Base-by-base conservation (phyloP, 305 asterid genomes). In the Solanum chacoense region DNA sequence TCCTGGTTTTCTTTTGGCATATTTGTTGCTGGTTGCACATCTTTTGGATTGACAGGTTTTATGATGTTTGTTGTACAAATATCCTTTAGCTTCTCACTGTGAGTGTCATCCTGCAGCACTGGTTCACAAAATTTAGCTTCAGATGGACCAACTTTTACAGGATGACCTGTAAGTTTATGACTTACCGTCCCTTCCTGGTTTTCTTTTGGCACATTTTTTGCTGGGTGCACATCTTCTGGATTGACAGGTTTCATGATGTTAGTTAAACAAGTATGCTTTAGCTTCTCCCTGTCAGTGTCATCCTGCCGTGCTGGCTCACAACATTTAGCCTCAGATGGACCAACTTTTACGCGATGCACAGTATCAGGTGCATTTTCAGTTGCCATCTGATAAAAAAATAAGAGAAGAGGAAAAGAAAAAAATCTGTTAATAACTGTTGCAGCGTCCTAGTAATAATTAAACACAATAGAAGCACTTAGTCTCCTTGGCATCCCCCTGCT, bases 11-110 rank as follows among this genome's bases (percentile, higher is more conserved):
- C 28, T 8, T 63, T 45, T 45, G 59, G 71, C 28, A 63, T 83
- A 45, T 83, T 91, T n/a, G 81, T 76, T 89, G 88, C 91, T 26
- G 88, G 80, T 85, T 89, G 92, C 86, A 77, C 85, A 55, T 42
- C 88, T 88, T 86, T 29, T 24, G 85, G 65, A 67, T 63, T 63
- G 74, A 63, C 83, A 67, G 55, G 84, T 72, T 81, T 69, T 37
- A 45, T 75, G 84, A 20, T 76, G n/a, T 73, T 40, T 26, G 12
- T 80, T 67, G 65, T 69, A 55, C 85, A 35, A 40, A 35, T 36
- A 40, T 59, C 83, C 75, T 90, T 85, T 11, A 84, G 91, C 77
- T 89, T 76, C 87, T 32, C 85, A 20, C 18, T 74, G 42, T 87
- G 86, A 88, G 87, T 78, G 55, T 37, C 87, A 88, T 86, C 88